Percentiles rank a stretch among this genome's conserved stretches.
phyloP scores from a whole-genome alignment of 1,139 yeast species.

The Pichia sp. region DNA sequence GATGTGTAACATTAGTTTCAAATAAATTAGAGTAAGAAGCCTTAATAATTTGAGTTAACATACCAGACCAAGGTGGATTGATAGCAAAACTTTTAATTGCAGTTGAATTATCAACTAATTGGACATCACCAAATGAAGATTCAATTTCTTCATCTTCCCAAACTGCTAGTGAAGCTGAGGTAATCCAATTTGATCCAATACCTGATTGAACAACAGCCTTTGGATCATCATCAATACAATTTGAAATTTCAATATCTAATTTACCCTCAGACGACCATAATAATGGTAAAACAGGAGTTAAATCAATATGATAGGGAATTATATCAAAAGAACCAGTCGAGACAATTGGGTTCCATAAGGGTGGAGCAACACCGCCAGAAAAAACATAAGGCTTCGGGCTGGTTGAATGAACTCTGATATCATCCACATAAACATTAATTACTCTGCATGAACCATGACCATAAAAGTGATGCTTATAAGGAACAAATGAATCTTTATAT shows the following conservation, averaged over 20 bases:
- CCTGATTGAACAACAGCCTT: conserved; percentile 19
- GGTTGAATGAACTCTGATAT: conserved; percentile 40
- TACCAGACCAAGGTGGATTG: conserved; percentile 33
- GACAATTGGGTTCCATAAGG: conserved; percentile 74
- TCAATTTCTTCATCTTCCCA: conserved; percentile 48
- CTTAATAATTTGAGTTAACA: conserved; percentile 35
- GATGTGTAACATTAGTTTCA: conserved; percentile 32
- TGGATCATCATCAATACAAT: conserved; percentile 43
- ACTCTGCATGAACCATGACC: conserved; percentile 64
- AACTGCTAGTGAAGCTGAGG: conserved; percentile 56
- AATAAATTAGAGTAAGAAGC: conserved; percentile 32
- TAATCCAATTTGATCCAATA: conserved; percentile 62
- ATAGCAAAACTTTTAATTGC: conserved; percentile 24
- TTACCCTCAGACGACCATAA: conserved; percentile 41
- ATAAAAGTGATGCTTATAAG: conserved; percentile 35
- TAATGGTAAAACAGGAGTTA: conserved; percentile 59
- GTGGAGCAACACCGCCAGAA: conserved; percentile 76
- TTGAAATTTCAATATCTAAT: conserved; percentile 46
- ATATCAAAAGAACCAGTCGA: conserved; percentile 68
- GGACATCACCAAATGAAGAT: conserved; percentile 36
- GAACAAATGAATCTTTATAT: conserved; percentile 34
- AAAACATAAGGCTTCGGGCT: conserved; percentile 59
- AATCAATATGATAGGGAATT: conserved; percentile 55
- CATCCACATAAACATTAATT: conserved; percentile 47
- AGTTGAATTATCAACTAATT: conserved; percentile 28